Conservation (phyloP, 2,329 filamentous ascomycete species). For the Daldinia sp. region DNA sequence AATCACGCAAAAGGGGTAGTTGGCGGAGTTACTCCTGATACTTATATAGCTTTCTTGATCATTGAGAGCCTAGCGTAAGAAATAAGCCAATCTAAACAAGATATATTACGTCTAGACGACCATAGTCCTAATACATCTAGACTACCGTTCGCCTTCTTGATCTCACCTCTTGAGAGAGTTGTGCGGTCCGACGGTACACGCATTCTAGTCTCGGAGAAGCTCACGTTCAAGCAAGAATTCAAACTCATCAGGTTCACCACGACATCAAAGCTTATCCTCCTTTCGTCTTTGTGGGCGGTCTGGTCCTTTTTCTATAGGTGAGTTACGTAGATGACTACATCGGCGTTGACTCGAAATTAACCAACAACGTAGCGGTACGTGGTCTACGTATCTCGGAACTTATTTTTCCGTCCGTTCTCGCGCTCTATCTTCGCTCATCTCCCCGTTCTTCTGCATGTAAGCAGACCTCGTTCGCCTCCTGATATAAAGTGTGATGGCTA, state of each 20-base stretch:
- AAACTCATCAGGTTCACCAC: constrained; percentile 52
- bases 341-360: constrained; percentile 4
- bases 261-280: constrained; percentile 51
- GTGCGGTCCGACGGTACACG: constrained; percentile 55
- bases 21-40: constrained; percentile 54
- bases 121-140: constrained; percentile 28
- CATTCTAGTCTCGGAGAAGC: constrained; percentile 52
- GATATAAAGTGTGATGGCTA: not conserved
- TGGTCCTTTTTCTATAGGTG: constrained; percentile 57
- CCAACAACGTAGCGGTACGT: constrained; percentile 49
- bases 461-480: constrained; percentile 13
- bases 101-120: not conserved
- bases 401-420: constrained; percentile 55
- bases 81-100: too few species aligned
- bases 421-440: constrained; percentile 55
- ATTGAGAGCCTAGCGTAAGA: constrained; percentile 55
- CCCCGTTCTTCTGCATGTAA: constrained; percentile 59
- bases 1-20: constrained; percentile 48
- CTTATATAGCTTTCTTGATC: constrained; percentile 57
- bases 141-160: constrained; percentile 56
- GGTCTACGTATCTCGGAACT: constrained; percentile 55
- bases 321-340: constrained; percentile 26
- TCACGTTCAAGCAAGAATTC: constrained; percentile 51
- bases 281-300: constrained; percentile 52
- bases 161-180: constrained; percentile 54